Evolutionary conservation across 2,329 filamentous ascomycete genomes (phyloP).

Genomic region (Colletotrichum sp.): DNA sequence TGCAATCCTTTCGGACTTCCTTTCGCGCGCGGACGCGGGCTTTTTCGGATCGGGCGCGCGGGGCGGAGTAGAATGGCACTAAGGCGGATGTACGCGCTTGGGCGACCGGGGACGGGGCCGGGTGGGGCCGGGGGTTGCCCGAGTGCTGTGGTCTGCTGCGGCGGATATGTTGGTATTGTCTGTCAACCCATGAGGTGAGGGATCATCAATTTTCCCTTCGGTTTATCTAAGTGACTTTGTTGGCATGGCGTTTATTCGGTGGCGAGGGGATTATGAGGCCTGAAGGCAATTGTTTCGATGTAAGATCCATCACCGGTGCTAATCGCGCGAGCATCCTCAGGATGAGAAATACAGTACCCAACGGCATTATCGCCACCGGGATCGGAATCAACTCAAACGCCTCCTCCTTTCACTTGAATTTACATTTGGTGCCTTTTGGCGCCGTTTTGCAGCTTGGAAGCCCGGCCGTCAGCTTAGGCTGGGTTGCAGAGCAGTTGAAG

Average conservation of each 20-base stretch:
- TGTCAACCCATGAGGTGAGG: rapidly evolving
- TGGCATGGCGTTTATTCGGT: background rate
- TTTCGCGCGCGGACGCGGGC: background rate
- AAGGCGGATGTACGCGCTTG: background rate
- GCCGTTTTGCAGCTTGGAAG: too few species aligned
- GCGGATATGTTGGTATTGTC: background rate
- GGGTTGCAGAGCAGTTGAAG: too few species aligned
- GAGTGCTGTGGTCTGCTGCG: background rate
- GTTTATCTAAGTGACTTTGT: rapidly evolving
- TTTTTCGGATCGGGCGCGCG: background rate
- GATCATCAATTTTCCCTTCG: background rate
- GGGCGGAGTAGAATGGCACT: background rate
- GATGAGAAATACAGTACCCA: rapidly evolving
- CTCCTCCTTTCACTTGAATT: too few species aligned
- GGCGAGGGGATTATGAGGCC: background rate
- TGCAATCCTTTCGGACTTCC: background rate
- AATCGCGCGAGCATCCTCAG: background rate
- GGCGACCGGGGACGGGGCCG: background rate
- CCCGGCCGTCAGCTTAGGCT: too few species aligned
- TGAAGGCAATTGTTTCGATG: background rate
- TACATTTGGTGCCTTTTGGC: rapidly evolving
- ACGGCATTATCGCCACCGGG: background rate
- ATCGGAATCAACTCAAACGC: background rate
- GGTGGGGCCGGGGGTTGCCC: background rate
- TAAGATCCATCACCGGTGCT: too few species aligned